These are phyloP conservation scores for Cercis canadensis DNA, from an alignment of 306 rosid species.

Conservation along the genomic window DNA sequence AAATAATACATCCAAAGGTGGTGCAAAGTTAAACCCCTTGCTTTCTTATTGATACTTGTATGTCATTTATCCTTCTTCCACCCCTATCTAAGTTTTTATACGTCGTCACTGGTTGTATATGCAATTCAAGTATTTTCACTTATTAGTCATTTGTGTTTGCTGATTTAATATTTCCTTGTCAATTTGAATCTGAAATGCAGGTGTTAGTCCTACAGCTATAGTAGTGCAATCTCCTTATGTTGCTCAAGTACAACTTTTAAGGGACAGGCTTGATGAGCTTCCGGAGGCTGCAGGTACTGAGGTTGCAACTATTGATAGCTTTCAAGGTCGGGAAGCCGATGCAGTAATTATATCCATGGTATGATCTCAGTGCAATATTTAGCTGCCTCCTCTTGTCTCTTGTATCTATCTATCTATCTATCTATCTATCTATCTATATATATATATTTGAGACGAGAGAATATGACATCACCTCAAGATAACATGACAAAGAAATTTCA, in stretches of 20 bases:
- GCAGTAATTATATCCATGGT: slow-evolving; percentile 92
- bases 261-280: slow-evolving; percentile 76
- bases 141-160: slow-evolving; percentile 35
- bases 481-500: not conserved
- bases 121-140: not conserved
- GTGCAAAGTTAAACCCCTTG: too few relatives aligned
- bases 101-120: not conserved
- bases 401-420: too few relatives aligned
- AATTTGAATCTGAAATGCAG: slow-evolving; percentile 48
- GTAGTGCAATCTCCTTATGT: slow-evolving; percentile 91
- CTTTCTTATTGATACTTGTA: too few relatives aligned
- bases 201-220: slow-evolving; percentile 72
- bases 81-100: not conserved
- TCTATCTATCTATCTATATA: too few relatives aligned
- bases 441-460: not conserved
- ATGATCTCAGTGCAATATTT: slow-evolving; percentile 34
- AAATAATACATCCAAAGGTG: too few relatives aligned
- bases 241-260: slow-evolving; percentile 86
- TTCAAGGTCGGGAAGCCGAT: slow-evolving; percentile 93
- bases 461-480: not conserved
- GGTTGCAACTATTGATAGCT: slow-evolving; percentile 88
- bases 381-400: slow-evolving; percentile 18
- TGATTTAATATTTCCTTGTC: slow-evolving; percentile 26
- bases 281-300: slow-evolving; percentile 74
- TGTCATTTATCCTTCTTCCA: slow-evolving; percentile 2